Evolutionary conservation across 2,329 filamentous ascomycete genomes (phyloP), one percentile per base, ranked within the genome.

Genomic region (Diplocarpon mali): DNA sequence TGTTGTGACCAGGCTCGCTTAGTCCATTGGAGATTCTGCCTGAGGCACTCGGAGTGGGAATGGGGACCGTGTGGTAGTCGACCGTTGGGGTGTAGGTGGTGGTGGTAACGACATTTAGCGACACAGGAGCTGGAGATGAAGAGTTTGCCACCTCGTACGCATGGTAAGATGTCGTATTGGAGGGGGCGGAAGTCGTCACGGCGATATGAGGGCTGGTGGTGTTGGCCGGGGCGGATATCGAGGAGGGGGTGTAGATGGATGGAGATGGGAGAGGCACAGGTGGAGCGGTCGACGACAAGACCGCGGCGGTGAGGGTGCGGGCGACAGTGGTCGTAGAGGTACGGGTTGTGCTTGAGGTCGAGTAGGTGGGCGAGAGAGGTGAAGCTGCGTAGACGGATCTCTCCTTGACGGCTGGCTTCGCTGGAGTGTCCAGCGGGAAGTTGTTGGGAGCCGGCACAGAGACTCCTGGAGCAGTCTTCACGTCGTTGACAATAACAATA

Each of bases 401-500:
- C n/a, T n/a, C n/a, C n/a, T n/a, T n/a, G n/a, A n/a, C n/a, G n/a
- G n/a, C n/a, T n/a, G n/a, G n/a, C n/a, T n/a, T n/a, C n/a, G n/a
- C n/a, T n/a, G n/a, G n/a, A n/a, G n/a, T n/a, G n/a, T n/a, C n/a
- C 31, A 43, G 31, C 11, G 30, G 24, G 30, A 43, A 47, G 42
- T 61, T 61, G 28, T 47, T 50, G 4, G 40, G 42, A 5, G 57
- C 58, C 14, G 53, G 57, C 1, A 42, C 44, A 9, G 47, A 45
- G n/a, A 31, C 42, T 3, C 48, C 52, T 4, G 44, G 20, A 4
- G 38, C 51, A 31, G 75, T 62, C 13, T 63, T 63, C 2, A 80
- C 73, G 15, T 65, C 60, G 50, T 70, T 71, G 7, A 80, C 69
- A 6, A 66, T 62, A 11, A 81, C 64, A 0, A 57, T 66, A 50